These are phyloP conservation scores for Lentinula sp. DNA, from an alignment of 768 basidiomycete species.

Conservation along the genomic window DNA sequence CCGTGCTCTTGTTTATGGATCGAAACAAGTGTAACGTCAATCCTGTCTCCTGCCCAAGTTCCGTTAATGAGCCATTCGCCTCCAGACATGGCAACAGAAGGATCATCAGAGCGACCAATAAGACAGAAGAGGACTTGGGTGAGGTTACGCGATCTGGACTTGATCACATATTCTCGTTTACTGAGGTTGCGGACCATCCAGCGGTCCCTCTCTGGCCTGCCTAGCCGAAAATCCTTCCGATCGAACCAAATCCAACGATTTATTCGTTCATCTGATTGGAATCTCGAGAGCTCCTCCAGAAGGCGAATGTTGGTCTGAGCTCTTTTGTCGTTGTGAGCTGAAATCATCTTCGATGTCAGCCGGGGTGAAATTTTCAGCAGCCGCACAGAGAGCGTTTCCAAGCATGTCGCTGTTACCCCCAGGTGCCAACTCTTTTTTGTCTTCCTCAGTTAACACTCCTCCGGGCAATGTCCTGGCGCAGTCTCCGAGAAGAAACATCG, in stretches of 20 bases:
- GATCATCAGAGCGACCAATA: background rate
- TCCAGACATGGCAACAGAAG: background rate
- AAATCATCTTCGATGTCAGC: background rate
- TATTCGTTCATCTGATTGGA: background rate
- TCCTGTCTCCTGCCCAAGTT: background rate
- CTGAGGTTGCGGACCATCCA: background rate
- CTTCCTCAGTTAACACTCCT: background rate
- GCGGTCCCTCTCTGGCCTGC: background rate
- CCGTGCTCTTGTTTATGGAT: background rate
- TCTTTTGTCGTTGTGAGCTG: background rate
- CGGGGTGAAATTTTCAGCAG: background rate
- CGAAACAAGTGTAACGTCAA: background rate
- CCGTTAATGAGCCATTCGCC: background rate
- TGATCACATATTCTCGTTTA: background rate
- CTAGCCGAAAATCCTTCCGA: background rate
- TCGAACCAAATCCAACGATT: background rate
- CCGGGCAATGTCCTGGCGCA: background rate
- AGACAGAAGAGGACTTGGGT: background rate
- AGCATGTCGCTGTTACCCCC: background rate
- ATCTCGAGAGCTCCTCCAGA: background rate
- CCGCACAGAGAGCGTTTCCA: background rate
- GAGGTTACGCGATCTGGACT: background rate
- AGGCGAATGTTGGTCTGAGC: background rate
- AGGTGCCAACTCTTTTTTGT: background rate
- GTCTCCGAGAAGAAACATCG: background rate